phyloP scores from a whole-genome alignment of 2,329 filamentous ascomycete genomes.

The Colletotrichum cordylinicola region DNA sequence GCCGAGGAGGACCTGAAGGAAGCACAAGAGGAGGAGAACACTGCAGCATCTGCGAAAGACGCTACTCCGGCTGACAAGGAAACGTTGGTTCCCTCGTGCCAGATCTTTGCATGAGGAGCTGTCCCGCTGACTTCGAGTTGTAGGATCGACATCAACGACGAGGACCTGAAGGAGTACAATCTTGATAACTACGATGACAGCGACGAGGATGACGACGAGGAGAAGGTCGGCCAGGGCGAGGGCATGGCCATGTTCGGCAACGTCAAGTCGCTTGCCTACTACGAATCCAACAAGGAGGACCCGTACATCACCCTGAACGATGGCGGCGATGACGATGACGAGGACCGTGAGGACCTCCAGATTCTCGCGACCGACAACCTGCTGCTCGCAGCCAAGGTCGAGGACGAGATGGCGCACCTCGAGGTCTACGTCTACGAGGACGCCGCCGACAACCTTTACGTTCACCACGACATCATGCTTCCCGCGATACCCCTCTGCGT shows the following conservation, averaged over 20 bases:
- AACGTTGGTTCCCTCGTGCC: slow-evolving; percentile 31
- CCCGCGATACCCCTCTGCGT: slow-evolving; percentile 94
- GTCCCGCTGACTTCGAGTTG: slow-evolving; percentile 23
- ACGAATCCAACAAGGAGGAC: slow-evolving; percentile 92
- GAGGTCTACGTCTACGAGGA: slow-evolving; percentile 99
- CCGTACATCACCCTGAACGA: slow-evolving; percentile 92
- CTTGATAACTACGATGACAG: slow-evolving; percentile 96
- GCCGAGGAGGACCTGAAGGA: slow-evolving; percentile 85
- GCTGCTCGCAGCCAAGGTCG: slow-evolving; percentile 88
- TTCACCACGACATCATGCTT: slow-evolving; percentile 99
- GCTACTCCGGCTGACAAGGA: slow-evolving; percentile 25
- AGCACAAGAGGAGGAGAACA: slow-evolving; percentile 55
- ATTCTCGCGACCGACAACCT: slow-evolving; percentile 93
- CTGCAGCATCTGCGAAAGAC: slow-evolving; percentile 25
- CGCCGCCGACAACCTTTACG: slow-evolving; percentile 92
- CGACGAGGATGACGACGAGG: slow-evolving; percentile 55
- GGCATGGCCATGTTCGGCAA: slow-evolving; percentile 94
- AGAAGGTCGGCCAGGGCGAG: slow-evolving; percentile 58
- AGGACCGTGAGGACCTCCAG: slow-evolving; percentile 92
- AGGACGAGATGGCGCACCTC: slow-evolving; percentile 95
- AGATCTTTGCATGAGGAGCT: background rate
- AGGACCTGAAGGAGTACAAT: slow-evolving; percentile 95
- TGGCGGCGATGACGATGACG: slow-evolving; percentile 76
- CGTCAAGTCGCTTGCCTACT: slow-evolving; percentile 90
- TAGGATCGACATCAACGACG: slow-evolving; percentile 71